Base-by-base conservation (phyloP, 805 yeast species). In the Candida orba region DNA sequence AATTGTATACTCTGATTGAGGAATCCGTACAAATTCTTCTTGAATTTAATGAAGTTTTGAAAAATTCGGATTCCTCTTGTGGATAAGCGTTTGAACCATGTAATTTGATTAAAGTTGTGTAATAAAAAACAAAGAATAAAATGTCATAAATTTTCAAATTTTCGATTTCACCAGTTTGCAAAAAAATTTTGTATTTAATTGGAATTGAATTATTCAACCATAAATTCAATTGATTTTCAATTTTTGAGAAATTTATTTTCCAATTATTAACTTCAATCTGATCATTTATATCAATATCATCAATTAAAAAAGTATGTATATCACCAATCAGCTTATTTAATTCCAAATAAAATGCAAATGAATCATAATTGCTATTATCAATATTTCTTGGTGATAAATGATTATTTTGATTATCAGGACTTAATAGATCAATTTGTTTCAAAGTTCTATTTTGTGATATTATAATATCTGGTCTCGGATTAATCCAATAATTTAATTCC, bases 71-170 rank as follows among this genome's bases (percentile, higher is more conserved):
- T 41, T 53, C 56, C 9, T 50, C 54, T 39, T 51, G 54, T 14
- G 59, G 59, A 37, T 47, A 54, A 1, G 53, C 59, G 38, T 50
- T 44, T 2, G 54, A 48, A 6, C 55, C 52, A 34, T 54, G 59
- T 8, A 54, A 29, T 37, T 53, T 54, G 37, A 53, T 50, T 36
- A 52, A 27, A 4, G 56, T 44, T 0, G 53, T 52, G 24, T 54
- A 50, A 38, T 54, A 54, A 30, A 37, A 52, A 12, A 52, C 58
- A 41, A 15, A 54, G 9, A 54, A 37, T 31, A 54, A 23, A 10
- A 52, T 47, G 17, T 54, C 58, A 42, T 49, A 52, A 6, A 45
- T 39, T 22, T 31, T 36, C 14, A 39, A 20, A 20, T 32, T 39
- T 14, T 48, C 48, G 8, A 49, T 33, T 4, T 42, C 37, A 3